Evolutionary conservation across 208 protist species (phyloP), one percentile per base, ranked within the genome.

Genomic region (Acanthamoeba healyi): DNA sequence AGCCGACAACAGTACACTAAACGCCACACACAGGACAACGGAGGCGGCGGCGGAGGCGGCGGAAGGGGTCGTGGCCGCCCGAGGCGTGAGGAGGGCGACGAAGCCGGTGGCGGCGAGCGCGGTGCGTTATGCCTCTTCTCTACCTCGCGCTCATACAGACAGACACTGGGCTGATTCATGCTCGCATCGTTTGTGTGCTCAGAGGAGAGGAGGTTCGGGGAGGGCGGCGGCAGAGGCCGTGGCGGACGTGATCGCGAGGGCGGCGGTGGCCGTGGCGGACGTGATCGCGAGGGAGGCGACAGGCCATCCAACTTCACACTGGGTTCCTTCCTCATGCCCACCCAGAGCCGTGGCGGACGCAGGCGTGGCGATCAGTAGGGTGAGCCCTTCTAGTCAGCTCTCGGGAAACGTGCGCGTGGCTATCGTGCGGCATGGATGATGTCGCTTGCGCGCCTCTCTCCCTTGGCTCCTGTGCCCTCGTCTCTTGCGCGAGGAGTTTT

Each of bases 21-120:
- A n/a, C n/a, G n/a, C n/a, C n/a, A n/a, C n/a, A 51, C 46, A 63
- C 56, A 63, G 56, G 56, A 63, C 56, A 63, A 63, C 56, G 65
- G n/a, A 17, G 29, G 65, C 34, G 65, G 65, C 29, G 61, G 61
- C 61, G 61, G n/a, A 1, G 72, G 42, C 2, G 72, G 72, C 38
- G 72, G 72, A 17, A 54, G 72, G 54, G 72, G 72, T 14, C 72
- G 72, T 24, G 72, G 72, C 72, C 24, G 65, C 7, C 65, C 65
- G 65, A 15, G 65, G 2, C 56, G 24, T 22, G 56, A 63, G 36
- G 65, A 74, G 65, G 29, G 36, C 65, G 65, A n/a, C 5, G 65
- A 34, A 10, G 22, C 29, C 36, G 29, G 61, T 34, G 61, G 61
- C 22, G 29, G 61, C 22, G n/a, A n/a, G 19, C 22, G 61, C n/a